These are phyloP conservation scores for Puccinia coronata DNA, from an alignment of 1,284 basidiomycete genomes.

Conservation along the genomic window DNA sequence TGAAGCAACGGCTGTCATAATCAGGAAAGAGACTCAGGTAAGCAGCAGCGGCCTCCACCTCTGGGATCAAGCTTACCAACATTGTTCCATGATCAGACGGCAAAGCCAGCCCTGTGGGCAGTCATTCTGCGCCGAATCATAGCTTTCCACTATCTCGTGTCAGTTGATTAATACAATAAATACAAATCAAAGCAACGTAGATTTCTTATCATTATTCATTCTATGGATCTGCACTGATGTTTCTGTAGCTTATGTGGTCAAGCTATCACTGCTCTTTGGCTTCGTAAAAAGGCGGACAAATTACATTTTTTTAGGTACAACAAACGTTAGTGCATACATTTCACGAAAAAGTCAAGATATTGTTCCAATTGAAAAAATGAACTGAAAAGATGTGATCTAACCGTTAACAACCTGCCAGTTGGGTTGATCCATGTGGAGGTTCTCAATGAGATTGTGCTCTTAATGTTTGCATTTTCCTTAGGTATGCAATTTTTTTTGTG, in stretches of 20 bases:
- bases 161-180: background rate
- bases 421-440: slow-evolving; percentile 9
- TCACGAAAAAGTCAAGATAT: background rate
- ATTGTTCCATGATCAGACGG: background rate
- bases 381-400: background rate
- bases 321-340: slow-evolving; percentile 1
- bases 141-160: background rate
- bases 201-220: background rate
- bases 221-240: no score
- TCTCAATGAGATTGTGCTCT: background rate
- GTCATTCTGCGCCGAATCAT: background rate
- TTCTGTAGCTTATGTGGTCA: background rate
- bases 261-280: background rate
- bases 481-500: background rate
- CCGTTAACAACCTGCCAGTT: background rate
- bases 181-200: background rate
- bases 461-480: background rate
- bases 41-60: background rate
- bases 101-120: background rate
- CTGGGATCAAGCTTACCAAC: background rate
- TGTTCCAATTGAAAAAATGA: background rate
- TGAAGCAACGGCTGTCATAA: slow-evolving; percentile 4
- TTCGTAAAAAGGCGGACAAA: background rate
- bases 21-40: background rate
- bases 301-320: slow-evolving; percentile 8